phyloP scores from a whole-genome alignment of 1,139 yeast genomes.

The Taphrina populina region DNA sequence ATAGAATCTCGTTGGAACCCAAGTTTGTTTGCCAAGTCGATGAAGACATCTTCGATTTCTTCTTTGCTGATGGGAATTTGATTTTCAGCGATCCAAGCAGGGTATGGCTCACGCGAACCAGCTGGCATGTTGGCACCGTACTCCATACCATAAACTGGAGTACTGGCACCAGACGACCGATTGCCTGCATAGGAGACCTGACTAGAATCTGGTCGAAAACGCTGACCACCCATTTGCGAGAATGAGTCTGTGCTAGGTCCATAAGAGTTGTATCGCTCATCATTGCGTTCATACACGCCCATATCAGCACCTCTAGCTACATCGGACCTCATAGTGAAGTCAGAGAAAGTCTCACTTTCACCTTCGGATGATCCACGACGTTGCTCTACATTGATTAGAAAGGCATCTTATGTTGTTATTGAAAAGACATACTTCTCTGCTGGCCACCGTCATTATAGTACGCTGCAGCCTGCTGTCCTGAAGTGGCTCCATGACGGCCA shows the following conservation, averaged over 20 bases:
- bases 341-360: slow-evolving; percentile 49
- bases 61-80: slow-evolving; percentile 81
- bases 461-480: slow-evolving; percentile 39
- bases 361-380: slow-evolving; percentile 46
- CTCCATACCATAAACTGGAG: slow-evolving; percentile 90
- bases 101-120: slow-evolving; percentile 72
- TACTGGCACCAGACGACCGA: slow-evolving; percentile 91
- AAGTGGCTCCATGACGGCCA: slow-evolving; percentile 40
- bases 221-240: slow-evolving; percentile 43
- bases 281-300: slow-evolving; percentile 48
- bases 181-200: slow-evolving; percentile 65
- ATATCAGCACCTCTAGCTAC: slow-evolving; percentile 47
- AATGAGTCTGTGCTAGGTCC: slow-evolving; percentile 43
- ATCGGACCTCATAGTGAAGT: slow-evolving; percentile 51
- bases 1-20: slow-evolving; percentile 98
- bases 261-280: slow-evolving; percentile 42
- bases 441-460: slow-evolving; percentile 38
- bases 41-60: slow-evolving; percentile 87
- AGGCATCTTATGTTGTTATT: slow-evolving; percentile 12
- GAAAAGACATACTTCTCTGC: slow-evolving; percentile 35
- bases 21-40: slow-evolving; percentile 83
- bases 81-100: slow-evolving; percentile 93
- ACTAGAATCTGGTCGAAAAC: slow-evolving; percentile 44
- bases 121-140: slow-evolving; percentile 56
- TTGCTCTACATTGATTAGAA: slow-evolving; percentile 38